A percentile compares a stretch with the other conserved stretches of the same genome.
phyloP scores from a whole-genome alignment of 345 rosid species.

The Raphanus sativus region DNA sequence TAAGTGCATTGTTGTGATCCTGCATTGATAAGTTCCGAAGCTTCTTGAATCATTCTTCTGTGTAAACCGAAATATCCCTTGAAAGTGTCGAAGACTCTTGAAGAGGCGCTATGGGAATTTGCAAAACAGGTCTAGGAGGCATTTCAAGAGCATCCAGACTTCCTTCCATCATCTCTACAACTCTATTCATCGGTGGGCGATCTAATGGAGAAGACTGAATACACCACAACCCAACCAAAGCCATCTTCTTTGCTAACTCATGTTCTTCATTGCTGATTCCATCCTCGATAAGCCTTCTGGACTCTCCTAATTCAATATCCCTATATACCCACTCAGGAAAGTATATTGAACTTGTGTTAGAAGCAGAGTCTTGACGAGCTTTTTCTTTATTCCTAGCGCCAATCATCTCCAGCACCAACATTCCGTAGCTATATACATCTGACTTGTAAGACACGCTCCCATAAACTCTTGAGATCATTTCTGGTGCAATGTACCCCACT shows the following conservation, averaged over 20 bases:
- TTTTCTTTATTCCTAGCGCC: not conserved
- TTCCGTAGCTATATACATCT: not conserved
- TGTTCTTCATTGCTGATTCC: not conserved
- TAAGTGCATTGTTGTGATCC: not conserved
- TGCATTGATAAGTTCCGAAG: not conserved
- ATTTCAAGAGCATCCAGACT: not conserved
- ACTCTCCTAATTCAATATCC: not conserved
- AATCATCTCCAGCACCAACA: not conserved
- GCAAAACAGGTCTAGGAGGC: not conserved
- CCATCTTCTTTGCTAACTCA: not conserved
- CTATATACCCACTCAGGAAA: not conserved
- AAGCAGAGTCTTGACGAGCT: not conserved
- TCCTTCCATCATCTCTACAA: not conserved
- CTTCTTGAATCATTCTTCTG: not conserved
- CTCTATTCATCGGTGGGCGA: not conserved
- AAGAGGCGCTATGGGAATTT: not conserved
- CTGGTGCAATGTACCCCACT: not conserved
- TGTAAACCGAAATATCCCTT: not conserved
- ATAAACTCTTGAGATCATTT: not conserved
- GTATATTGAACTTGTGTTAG: not conserved
- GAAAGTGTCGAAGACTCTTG: not conserved
- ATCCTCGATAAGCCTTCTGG: not conserved
- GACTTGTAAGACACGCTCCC: not conserved
- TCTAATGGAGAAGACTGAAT: not conserved
- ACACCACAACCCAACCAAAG: not conserved